Base-by-base conservation (phyloP, 208 protist genomes). In the Trypanosoma mega region DNA sequence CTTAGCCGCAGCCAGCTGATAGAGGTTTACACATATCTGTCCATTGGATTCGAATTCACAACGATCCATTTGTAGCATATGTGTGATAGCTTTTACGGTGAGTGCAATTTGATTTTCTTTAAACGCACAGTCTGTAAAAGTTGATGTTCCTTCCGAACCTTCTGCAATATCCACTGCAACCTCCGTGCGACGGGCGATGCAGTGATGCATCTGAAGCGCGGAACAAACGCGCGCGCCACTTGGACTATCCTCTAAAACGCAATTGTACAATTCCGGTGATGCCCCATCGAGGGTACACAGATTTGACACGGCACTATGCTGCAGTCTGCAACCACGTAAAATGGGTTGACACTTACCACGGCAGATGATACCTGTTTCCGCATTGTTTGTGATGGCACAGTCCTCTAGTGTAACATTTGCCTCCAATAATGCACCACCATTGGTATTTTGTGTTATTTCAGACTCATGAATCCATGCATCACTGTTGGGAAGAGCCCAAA, bases 321-420 rank as follows among this genome's bases (percentile, higher is more conserved):
- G 20, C 3, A 70, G 51, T 18, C 58, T 46, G 30, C 63, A 70
- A 6, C 14, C n/a, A 24, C 47, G 45, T 1, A 70, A 37, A 11
- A 50, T 2, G 7, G 53, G 36, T 6, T 21, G 14, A 45, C 9
- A 44, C 0, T 18, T 36, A 14, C 55, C 53, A 9, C 27, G n/a
- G 31, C 55, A 70, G 1, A 70, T 23, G 2, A 70, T 23, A 39
- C 63, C 63, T 12, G 21, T 27, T 9, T 7, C 37, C 0, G 20
- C n/a, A 26, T 70, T 70, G 8, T 45, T 18, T n/a, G 8, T 43
- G 44, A 70, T 55, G 9, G 23, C 58, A 43, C 63, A 70, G n/a
- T 26, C 36, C 3, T 63, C 55, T 31, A 70, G 26, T 39, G 5
- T 36, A 2, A 49, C 53, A 56, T 31, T 12, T 24, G 55, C 18